Base-by-base conservation (phyloP, 495 filamentous ascomycete species). In the Hyaloscypha finlandica region DNA sequence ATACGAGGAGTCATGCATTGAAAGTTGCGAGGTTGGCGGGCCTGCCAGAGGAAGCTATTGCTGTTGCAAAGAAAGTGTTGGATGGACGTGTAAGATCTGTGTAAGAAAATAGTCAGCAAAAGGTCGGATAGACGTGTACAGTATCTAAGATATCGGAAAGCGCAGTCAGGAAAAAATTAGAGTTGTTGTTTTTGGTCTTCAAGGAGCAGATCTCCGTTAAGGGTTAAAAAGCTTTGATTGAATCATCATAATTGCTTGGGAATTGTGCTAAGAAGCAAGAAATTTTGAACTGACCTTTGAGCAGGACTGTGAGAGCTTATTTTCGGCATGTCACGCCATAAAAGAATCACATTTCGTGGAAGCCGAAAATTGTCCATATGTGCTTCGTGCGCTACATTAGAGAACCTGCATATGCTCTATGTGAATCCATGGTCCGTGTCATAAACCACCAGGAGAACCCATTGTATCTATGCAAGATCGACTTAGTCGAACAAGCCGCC, bases 21-120 rank as follows among this genome's bases (percentile, higher is more conserved):
- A 97, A 96, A 73, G 95, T 98, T 11, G 96, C 96, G 16, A 84
- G 87, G 61, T 76, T 99, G 67, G 96, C 95, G 14, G 93, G 93
- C 71, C 71, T 93, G 59, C 89, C 89, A 5, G 83, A 82, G 60
- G 77, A 81, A 42, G 85, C 85, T 2, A 83, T 92, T 51, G 78
- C 77, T 25, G 74, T 89, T 60, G 90, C 89, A 5, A 74, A 73
- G 64, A 69, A 76, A 59, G 73, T 84, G 4, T 68, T 86, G 61
- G 76, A 29, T 61, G 29, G n/a, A 4, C 45, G 11, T 59, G 39
- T 32, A 59, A 45, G 32, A 45, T 59, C 59, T 64, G 60, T 48
- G 32, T 37, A 33, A 62, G 25, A 25, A 25, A 20, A 66, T 64
- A 45, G 62, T 56, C 19, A 68, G 65, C 35, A 67, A 31, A 45